A percentile compares a stretch with the other conserved stretches of the same genome.
These are phyloP conservation scores for Cnidoscolus chayamansa DNA, from an alignment of 441 rosid genomes.

Conservation along the genomic window DNA sequence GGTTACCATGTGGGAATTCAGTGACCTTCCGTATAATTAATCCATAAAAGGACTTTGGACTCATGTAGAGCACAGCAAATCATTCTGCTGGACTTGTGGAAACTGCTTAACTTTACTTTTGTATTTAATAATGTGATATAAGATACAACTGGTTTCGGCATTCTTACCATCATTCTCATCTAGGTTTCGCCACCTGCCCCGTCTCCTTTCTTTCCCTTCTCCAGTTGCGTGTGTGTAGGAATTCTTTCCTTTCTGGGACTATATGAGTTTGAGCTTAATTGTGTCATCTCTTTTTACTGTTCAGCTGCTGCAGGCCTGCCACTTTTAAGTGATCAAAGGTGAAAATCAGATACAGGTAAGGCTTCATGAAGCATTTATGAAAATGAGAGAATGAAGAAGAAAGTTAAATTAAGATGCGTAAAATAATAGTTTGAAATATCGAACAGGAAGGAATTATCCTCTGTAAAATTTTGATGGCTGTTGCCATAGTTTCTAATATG, in stretches of 20 bases:
- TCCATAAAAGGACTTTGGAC: too few species aligned
- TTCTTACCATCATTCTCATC: neutral
- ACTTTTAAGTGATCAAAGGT: slow-evolving; percentile 47
- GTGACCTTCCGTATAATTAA: too few species aligned
- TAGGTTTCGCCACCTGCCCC: too few species aligned
- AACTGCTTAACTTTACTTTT: neutral
- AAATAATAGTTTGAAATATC: slow-evolving; percentile 12
- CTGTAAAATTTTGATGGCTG: neutral
- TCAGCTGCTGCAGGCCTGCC: slow-evolving; percentile 61
- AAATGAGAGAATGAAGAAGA: neutral
- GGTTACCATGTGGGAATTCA: too few species aligned
- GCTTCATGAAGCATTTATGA: neutral
- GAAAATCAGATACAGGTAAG: slow-evolving; percentile 26
- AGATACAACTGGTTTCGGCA: neutral
- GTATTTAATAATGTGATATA: neutral
- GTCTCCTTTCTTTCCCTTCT: neutral
- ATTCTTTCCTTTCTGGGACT: neutral
- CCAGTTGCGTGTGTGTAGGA: neutral
- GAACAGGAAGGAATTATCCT: too few species aligned
- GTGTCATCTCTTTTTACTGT: slow-evolving; percentile 18
- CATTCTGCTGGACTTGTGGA: neutral
- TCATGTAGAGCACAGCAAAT: neutral
- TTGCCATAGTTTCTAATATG: slow-evolving; percentile 10
- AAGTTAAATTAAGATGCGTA: neutral
- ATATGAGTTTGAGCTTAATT: neutral